These are phyloP conservation scores for Colletotrichum cordylinicola DNA, from an alignment of 2,329 filamentous ascomycete species.

Conservation along the genomic window DNA sequence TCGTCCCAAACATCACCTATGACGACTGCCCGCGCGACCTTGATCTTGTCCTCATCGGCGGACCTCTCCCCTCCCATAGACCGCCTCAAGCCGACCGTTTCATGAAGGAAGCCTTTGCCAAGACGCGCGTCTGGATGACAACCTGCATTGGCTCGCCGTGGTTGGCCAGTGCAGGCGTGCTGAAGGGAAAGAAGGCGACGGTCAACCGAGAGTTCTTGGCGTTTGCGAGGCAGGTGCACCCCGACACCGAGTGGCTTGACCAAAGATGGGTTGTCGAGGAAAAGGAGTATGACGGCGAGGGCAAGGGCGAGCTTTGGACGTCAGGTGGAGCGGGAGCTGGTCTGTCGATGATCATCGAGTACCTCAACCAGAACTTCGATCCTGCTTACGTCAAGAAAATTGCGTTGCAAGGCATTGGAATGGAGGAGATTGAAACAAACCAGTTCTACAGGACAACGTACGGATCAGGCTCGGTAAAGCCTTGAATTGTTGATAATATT, in stretches of 20 bases:
- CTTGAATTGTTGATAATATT: background rate
- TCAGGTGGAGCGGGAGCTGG: slow-evolving; percentile 40
- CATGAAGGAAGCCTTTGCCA: slow-evolving; percentile 38
- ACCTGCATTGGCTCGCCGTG: slow-evolving; percentile 44
- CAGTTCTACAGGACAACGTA: slow-evolving; percentile 13
- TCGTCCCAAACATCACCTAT: slow-evolving; percentile 43
- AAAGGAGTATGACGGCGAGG: slow-evolving; percentile 30
- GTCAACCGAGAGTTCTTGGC: slow-evolving; percentile 38
- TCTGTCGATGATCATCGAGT: slow-evolving; percentile 21
- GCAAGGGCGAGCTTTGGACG: slow-evolving; percentile 41
- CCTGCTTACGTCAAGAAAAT: slow-evolving; percentile 6
- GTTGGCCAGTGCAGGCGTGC: slow-evolving; percentile 39
- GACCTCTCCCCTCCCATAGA: slow-evolving; percentile 34
- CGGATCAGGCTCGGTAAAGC: background rate
- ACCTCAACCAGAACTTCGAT: slow-evolving; percentile 15
- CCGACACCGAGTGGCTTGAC: slow-evolving; percentile 40
- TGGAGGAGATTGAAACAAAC: slow-evolving; percentile 12
- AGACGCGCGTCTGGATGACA: slow-evolving; percentile 39
- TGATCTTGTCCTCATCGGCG: slow-evolving; percentile 44
- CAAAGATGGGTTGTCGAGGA: slow-evolving; percentile 43
- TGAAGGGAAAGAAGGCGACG: slow-evolving; percentile 43
- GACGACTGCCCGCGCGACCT: slow-evolving; percentile 44
- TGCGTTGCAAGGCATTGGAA: background rate
- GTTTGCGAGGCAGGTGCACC: slow-evolving; percentile 31
- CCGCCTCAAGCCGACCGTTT: slow-evolving; percentile 37